A percentile compares a stretch with the other conserved stretches of the same genome.
phyloP scores from a whole-genome alignment of 2,329 filamentous ascomycete genomes.

The Plectosphaerella cucumerina region DNA sequence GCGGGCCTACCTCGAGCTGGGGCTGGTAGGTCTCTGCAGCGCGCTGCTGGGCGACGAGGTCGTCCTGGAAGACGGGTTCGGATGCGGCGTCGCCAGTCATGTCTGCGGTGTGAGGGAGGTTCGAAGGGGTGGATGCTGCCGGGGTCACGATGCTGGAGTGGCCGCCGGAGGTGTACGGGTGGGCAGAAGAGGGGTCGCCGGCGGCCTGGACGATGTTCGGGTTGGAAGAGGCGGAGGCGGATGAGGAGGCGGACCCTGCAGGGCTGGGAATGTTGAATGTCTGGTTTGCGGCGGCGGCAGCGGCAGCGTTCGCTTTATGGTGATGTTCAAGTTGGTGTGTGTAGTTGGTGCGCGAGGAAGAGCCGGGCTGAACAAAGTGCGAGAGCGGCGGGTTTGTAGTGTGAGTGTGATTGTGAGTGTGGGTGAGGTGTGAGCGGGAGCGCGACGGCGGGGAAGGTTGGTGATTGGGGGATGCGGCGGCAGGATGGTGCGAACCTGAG shows the following conservation, averaged over 20 bases:
- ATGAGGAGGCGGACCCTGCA: constrained; percentile 2
- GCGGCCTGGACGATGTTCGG: constrained; percentile 8
- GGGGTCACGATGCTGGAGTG: constrained; percentile 1
- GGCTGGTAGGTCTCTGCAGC: constrained; percentile 57
- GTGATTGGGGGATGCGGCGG: constrained; percentile 8
- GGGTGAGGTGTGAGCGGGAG: neutral
- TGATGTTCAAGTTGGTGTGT: neutral
- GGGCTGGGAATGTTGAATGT: constrained; percentile 1
- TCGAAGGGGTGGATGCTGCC: constrained; percentile 5
- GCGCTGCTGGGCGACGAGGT: constrained; percentile 55
- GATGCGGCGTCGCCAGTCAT: constrained; percentile 28
- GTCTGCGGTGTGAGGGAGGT: constrained; percentile 17
- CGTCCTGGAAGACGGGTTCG: constrained; percentile 25
- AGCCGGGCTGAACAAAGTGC: neutral
- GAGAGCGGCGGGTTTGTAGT: neutral
- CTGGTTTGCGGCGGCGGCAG: neutral
- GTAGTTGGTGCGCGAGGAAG: constrained; percentile 1
- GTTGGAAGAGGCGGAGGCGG: constrained; percentile 6
- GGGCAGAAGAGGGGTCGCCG: constrained; percentile 7
- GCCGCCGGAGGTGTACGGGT: neutral
- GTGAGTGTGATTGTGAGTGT: no score
- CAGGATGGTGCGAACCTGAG: neutral
- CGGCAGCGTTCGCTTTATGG: neutral
- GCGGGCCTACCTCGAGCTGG: constrained; percentile 46
- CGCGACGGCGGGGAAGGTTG: constrained; percentile 1